Conservation (phyloP, 768 basidiomycete species). For the Mycena chlorophos region DNA sequence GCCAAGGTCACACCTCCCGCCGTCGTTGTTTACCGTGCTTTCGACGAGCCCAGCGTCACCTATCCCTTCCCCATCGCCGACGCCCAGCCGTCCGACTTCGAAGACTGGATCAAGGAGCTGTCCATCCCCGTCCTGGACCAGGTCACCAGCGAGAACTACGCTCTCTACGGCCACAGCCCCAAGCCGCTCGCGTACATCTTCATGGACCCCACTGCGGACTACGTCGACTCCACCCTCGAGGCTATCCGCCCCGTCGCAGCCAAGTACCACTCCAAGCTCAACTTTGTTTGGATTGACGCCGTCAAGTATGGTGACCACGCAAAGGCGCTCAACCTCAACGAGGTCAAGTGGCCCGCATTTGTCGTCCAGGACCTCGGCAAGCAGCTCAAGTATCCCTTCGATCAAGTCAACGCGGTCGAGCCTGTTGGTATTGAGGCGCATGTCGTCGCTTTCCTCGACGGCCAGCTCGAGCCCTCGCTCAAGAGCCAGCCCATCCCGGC, state of each 20-base stretch:
- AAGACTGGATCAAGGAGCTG: constrained; percentile 79
- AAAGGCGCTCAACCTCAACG: constrained; percentile 85
- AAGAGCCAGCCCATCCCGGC: constrained; percentile 90
- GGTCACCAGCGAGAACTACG: constrained; percentile 93
- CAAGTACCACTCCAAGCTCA: constrained; percentile 81
- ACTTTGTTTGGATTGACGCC: constrained; percentile 99
- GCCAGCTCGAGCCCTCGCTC: constrained; percentile 76
- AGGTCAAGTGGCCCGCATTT: constrained; percentile 89
- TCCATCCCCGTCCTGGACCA: constrained; percentile 88
- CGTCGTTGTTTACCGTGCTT: constrained; percentile 87
- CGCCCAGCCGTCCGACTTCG: constrained; percentile 60
- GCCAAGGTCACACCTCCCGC: constrained; percentile 80
- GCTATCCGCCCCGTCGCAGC: constrained; percentile 74
- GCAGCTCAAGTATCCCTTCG: constrained; percentile 88
- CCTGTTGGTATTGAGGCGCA: constrained; percentile 56
- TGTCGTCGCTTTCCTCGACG: constrained; percentile 66
- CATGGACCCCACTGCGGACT: constrained; percentile 73
- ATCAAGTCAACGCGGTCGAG: constrained; percentile 65
- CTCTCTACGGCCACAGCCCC: constrained; percentile 71
- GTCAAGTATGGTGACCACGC: constrained; percentile 94
- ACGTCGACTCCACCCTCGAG: constrained; percentile 64
- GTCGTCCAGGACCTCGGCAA: constrained; percentile 84
- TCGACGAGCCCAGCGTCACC: constrained; percentile 77
- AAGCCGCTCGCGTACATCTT: constrained; percentile 96
- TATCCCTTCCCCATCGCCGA: constrained; percentile 67